Evolutionary conservation across 2,329 filamentous ascomycete species (phyloP).

Genomic region (Calonectria pseudoreteaudii): DNA sequence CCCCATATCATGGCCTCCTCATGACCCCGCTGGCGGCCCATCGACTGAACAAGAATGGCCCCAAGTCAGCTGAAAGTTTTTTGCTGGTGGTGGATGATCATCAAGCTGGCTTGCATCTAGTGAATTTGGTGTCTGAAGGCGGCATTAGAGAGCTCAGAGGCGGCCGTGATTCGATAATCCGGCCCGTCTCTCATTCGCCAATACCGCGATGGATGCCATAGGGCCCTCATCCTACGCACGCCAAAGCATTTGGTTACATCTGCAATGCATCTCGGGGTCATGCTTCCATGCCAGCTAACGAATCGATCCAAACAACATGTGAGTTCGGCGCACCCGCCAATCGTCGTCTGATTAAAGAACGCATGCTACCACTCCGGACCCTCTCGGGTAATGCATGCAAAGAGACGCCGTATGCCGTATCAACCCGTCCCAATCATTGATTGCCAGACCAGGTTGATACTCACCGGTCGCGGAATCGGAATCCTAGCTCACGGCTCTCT

Average conservation of each 20-base stretch:
- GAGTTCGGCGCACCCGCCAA: slow-evolving; percentile 33
- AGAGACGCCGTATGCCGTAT: slow-evolving; percentile 27
- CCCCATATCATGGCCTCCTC: slow-evolving; percentile 21
- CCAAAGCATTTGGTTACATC: slow-evolving; percentile 27
- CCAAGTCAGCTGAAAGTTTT: slow-evolving; percentile 29
- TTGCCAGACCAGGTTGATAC: slow-evolving; percentile 27
- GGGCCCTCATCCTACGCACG: slow-evolving; percentile 13
- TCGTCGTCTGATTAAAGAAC: slow-evolving; percentile 35
- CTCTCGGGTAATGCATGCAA: slow-evolving; percentile 23
- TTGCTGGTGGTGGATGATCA: slow-evolving; percentile 24
- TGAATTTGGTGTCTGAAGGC: slow-evolving; percentile 29
- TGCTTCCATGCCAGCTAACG: slow-evolving; percentile 31
- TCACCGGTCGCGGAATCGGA: slow-evolving; percentile 25
- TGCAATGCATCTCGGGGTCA: slow-evolving; percentile 34
- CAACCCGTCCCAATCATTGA: slow-evolving; percentile 28
- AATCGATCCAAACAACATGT: slow-evolving; percentile 20
- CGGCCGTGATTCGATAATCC: slow-evolving; percentile 20
- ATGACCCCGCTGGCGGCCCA: slow-evolving; percentile 30
- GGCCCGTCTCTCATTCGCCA: slow-evolving; percentile 28
- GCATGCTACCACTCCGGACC: slow-evolving; percentile 15
- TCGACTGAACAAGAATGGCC: slow-evolving; percentile 23
- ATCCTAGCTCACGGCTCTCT: background rate
- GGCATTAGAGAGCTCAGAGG: slow-evolving; percentile 24
- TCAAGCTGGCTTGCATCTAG: slow-evolving; percentile 39
- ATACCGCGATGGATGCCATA: slow-evolving; percentile 22